Evolutionary conservation across 495 filamentous ascomycete species (phyloP).

Genomic region (Chlorociboria aeruginascens): DNA sequence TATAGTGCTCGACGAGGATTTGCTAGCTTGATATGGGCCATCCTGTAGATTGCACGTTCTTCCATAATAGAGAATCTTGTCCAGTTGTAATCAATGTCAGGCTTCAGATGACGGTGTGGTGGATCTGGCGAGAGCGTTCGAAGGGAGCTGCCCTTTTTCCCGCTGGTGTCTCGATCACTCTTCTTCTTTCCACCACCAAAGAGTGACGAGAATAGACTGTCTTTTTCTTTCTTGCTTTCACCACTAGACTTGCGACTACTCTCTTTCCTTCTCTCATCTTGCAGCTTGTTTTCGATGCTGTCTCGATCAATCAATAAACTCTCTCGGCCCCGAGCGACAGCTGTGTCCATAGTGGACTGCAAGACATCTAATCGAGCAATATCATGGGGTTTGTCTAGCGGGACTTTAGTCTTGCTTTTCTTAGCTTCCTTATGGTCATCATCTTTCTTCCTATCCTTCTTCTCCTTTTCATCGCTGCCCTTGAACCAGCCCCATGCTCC

Average conservation of each 20-base stretch:
- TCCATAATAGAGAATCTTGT: slow-evolving; percentile 91
- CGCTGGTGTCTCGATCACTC: slow-evolving; percentile 46
- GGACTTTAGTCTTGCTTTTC: slow-evolving; percentile 40
- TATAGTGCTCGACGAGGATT: slow-evolving; percentile 88
- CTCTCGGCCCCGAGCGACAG: slow-evolving; percentile 56
- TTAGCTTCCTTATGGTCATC: slow-evolving; percentile 44
- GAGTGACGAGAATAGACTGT: slow-evolving; percentile 74
- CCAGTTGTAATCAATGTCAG: slow-evolving; percentile 92
- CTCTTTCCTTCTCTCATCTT: slow-evolving; percentile 80
- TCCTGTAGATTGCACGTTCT: slow-evolving; percentile 93
- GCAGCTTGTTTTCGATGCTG: slow-evolving; percentile 52
- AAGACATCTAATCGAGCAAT: slow-evolving; percentile 70
- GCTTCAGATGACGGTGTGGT: slow-evolving; percentile 53
- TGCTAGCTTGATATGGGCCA: slow-evolving; percentile 97
- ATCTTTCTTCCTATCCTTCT: slow-evolving; percentile 47
- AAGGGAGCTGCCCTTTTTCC: slow-evolving; percentile 61
- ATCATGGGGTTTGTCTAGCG: slow-evolving; percentile 50
- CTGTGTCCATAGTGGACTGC: slow-evolving; percentile 64
- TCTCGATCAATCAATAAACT: slow-evolving; percentile 74
- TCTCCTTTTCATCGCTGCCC: slow-evolving; percentile 43
- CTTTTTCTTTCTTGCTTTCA: slow-evolving; percentile 82
- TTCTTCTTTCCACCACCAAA: slow-evolving; percentile 85
- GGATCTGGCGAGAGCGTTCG: slow-evolving; percentile 75
- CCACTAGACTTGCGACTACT: slow-evolving; percentile 53
- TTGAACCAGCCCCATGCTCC: slow-evolving; percentile 65